Conservation (phyloP, 768 basidiomycete species). For the Boletellus emodensis region DNA sequence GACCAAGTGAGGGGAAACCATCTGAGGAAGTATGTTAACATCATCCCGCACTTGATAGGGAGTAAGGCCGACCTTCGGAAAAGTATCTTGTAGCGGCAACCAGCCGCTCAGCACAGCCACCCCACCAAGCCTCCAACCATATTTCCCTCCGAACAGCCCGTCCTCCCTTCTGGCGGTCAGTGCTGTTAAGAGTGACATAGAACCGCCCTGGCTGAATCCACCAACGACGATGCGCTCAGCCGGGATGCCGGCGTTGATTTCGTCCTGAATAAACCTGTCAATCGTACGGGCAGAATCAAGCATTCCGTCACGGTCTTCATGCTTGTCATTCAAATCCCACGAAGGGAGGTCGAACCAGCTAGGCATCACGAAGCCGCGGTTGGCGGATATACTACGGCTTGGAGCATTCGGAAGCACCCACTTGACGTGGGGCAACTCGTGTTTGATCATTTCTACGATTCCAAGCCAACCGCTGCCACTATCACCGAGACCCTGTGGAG, state of each 20-base stretch:
- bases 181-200: conserved; percentile 73
- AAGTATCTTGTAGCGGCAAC: conserved; percentile 63
- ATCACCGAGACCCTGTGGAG: conserved; percentile 66
- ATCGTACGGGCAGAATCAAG: conserved; percentile 56
- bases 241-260: conserved; percentile 68
- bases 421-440: conserved; percentile 69
- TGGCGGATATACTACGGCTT: conserved; percentile 63
- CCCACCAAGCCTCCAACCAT: conserved; percentile 65
- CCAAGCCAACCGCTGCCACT: conserved; percentile 73
- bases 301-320: conserved; percentile 65
- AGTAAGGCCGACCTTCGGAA: conserved; percentile 55
- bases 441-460: conserved; percentile 64
- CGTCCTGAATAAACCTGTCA: conserved; percentile 66
- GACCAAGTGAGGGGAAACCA: conserved; percentile 55
- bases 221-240: conserved; percentile 75
- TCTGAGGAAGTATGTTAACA: conserved; percentile 37
- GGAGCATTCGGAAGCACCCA: conserved; percentile 58
- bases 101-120: conserved; percentile 74
- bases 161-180: conserved; percentile 35
- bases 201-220: conserved; percentile 85
- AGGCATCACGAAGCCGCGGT: conserved; percentile 68
- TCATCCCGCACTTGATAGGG: background rate
- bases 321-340: conserved; percentile 49
- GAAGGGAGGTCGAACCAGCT: conserved; percentile 79
- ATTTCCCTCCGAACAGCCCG: conserved; percentile 26